Base-by-base conservation (phyloP, 2,329 filamentous ascomycete genomes). In the Curvularia spicifera region DNA sequence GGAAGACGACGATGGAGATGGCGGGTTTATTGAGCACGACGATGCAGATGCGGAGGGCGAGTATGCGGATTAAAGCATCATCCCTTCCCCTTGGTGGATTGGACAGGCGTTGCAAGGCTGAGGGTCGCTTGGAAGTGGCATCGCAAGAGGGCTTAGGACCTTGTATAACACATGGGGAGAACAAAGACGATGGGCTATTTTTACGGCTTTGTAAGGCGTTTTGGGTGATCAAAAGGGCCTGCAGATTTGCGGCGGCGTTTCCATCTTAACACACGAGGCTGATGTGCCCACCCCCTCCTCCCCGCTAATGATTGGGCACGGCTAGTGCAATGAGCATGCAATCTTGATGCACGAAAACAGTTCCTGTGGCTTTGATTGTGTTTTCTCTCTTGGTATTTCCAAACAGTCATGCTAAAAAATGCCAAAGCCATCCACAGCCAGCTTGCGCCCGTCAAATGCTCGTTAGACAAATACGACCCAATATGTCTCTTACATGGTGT, bases 401-500 rank as follows among this genome's bases (percentile, higher is more conserved):
- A 5, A 48, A 39, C 15, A 44, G 29, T 37, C 35, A 50, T 61
- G 55, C 61, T 54, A 51, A 53, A 35, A 37, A 29, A 46, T 50
- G 51, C 43, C n/a, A 49, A 61, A 60, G 47, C 37, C 52, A 58
- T 50, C 18, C 45, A 26, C 49, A 55, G 46, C 50, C 50, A 58
- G 48, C 29, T 45, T 49, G 48, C 49, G 56, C 53, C 53, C 47
- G 46, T 47, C 33, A 53, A 56, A 63, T 59, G 51, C 58, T 46
- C 43, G n/a, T 13, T 28, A 22, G n/a, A 45, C 61, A 20, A 56
- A 56, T 13, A 12, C 29, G 42, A 57, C 24, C 12, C 15, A 28
- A 20, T 13, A 24, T 44, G 7, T 31, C 31, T 31, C 31, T 48
- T 82, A 97, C 78, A 97, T 86, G 55, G 94, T 97, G 78, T 97